Conservation (phyloP, 371 early-diverging fungal genomes). For the Lichtheimia ramosa region DNA sequence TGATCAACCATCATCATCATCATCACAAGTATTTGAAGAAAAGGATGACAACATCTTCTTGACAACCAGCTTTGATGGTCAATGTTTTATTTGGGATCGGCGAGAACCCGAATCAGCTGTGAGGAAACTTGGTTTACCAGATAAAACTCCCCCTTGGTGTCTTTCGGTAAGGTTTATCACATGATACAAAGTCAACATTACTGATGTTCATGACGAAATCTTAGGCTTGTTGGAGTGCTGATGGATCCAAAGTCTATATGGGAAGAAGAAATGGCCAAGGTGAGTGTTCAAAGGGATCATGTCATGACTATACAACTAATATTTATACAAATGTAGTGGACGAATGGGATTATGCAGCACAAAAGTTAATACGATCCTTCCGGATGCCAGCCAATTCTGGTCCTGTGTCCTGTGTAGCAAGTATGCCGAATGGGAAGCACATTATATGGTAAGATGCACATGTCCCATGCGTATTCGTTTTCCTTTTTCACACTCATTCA, state of each 20-base stretch:
- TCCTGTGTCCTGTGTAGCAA: conserved; percentile 77
- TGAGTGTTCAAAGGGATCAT: conserved; percentile 13
- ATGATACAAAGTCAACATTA: no score
- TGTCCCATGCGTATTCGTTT: background rate
- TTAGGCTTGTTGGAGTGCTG: conserved; percentile 84
- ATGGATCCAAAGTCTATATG: conserved; percentile 72
- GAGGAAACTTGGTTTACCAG: conserved; percentile 57
- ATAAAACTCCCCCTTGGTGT: conserved; percentile 88
- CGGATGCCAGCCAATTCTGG: conserved; percentile 91
- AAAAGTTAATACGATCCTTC: conserved; percentile 67
- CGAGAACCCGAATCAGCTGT: conserved; percentile 63
- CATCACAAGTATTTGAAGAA: conserved; percentile 13
- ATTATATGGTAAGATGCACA: conserved; percentile 72
- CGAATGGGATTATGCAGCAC: conserved; percentile 80
- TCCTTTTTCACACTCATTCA: background rate
- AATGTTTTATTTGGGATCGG: conserved; percentile 79
- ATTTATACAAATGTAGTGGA: conserved; percentile 60
- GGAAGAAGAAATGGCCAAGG: conserved; percentile 82
- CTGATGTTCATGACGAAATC: background rate
- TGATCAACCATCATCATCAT: conserved; percentile 5
- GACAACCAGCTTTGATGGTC: conserved; percentile 88
- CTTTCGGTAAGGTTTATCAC: conserved; percentile 56
- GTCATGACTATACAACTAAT: no score
- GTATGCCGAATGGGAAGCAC: conserved; percentile 80
- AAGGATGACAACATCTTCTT: conserved; percentile 53